These are phyloP conservation scores for Stenogyne calaminthoides DNA, from an alignment of 305 asterid genomes.

Conservation along the genomic window DNA sequence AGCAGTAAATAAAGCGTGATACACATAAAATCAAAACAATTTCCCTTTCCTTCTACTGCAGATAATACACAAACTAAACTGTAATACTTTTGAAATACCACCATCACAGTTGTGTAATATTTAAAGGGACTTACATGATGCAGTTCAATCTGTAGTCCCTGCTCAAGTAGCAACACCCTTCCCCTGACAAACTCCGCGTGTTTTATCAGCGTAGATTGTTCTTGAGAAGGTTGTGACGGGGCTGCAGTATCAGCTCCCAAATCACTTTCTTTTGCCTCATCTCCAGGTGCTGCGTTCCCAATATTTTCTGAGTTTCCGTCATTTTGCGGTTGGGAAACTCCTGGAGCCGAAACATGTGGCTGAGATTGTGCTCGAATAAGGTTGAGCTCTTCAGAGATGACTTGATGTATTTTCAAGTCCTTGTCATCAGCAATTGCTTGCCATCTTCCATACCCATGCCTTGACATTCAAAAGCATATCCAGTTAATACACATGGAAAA, in stretches of 20 bases:
- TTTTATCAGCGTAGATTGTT: slow-evolving; percentile 61
- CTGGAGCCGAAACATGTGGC: slow-evolving; percentile 28
- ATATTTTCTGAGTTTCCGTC: slow-evolving; percentile 44
- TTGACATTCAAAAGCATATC: slow-evolving; percentile 39
- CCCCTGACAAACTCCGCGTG: slow-evolving; percentile 88
- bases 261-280: slow-evolving; percentile 49
- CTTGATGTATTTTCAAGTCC: slow-evolving; percentile 79
- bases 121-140: slow-evolving; percentile 71
- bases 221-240: slow-evolving; percentile 64
- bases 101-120: slow-evolving; percentile 8
- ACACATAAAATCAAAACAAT: slow-evolving; percentile 20
- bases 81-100: neutral
- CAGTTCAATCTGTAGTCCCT: slow-evolving; percentile 73
- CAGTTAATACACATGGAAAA: slow-evolving; percentile 23
- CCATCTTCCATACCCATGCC: slow-evolving; percentile 99
- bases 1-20: slow-evolving; percentile 19
- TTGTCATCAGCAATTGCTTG: slow-evolving; percentile 95
- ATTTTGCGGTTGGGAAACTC: slow-evolving; percentile 43
- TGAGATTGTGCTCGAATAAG: slow-evolving; percentile 59
- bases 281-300: slow-evolving; percentile 46
- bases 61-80: neutral
- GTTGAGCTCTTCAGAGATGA: slow-evolving; percentile 86
- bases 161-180: slow-evolving; percentile 89
- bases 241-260: slow-evolving; percentile 55
- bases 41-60: slow-evolving; percentile 16